These are phyloP conservation scores for Trichoderma polysporum DNA, from an alignment of 2,329 filamentous ascomycete genomes.

Conservation along the genomic window DNA sequence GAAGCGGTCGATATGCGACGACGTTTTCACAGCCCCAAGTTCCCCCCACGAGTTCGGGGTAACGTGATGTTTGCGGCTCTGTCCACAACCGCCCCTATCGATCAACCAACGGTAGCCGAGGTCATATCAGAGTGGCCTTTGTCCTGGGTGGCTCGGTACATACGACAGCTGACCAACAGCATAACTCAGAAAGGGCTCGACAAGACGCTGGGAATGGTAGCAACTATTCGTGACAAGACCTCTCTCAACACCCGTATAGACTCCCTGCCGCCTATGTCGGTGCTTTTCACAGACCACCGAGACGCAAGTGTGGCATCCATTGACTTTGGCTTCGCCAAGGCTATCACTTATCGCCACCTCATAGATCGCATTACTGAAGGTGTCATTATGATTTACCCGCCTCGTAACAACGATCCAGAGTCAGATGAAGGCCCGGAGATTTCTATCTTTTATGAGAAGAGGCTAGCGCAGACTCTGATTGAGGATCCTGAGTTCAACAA, in stretches of 20 bases:
- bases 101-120: conserved; percentile 5
- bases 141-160: neutral
- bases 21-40: neutral
- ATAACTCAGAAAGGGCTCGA: conserved; percentile 1
- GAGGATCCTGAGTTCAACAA: conserved; percentile 2
- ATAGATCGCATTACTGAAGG: conserved; percentile 2
- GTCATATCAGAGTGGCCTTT: conserved; percentile 7
- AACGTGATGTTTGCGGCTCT: conserved; percentile 13
- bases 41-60: neutral
- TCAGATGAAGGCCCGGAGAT: conserved; percentile 4
- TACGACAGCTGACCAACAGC: conserved; percentile 3
- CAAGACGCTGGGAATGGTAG: neutral
- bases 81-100: neutral
- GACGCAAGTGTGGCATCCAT: neutral
- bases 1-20: conserved; percentile 11
- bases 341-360: conserved; percentile 5
- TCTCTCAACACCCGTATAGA: neutral
- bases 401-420: neutral
- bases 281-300: conserved; percentile 3
- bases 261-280: conserved; percentile 1
- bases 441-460: conserved; percentile 12
- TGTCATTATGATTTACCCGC: neutral
- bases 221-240: neutral
- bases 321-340: conserved; percentile 5
- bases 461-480: neutral